Evolutionary conservation across 352 stramenopile species (phyloP), one percentile per base, ranked within the genome.

Genomic region (Globisporangium alternatum): DNA sequence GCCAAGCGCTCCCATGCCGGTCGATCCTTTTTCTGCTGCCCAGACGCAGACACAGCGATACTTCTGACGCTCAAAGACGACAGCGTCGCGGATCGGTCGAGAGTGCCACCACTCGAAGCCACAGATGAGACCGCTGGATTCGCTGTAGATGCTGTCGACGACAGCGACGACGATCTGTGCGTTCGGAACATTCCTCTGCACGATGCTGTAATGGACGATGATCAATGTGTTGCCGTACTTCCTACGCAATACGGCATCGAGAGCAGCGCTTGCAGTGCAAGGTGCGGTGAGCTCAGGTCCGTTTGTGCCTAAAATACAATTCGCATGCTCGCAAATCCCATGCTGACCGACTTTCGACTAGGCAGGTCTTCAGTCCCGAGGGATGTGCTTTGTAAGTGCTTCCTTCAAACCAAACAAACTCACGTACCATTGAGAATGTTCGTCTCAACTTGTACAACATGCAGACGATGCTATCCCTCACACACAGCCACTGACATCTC

Each of bases 1-100:
- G 62, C 57, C 53, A 67, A 28, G n/a, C 53, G 62, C 53, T 67
- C 53, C 62, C 62, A 67, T 22, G 52, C 53, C 13, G 62, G 53
- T 43, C 15, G 41, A 8, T 56, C 35, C n/a, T 52, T 56, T 3
- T 43, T 44, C 30, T 19, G 35, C 30, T 43, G 21, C 51, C 35
- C 19, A 17, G 3, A 19, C 21, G 22, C 19, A n/a, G 51, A 43
- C 30, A 39, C 15, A 39, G 51, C 30, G 6, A 43, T 22, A 31
- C 13, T 56, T 28, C 17, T 25, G 51, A 56, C 33, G 12, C 56
- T 62, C 22, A 62, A n/a, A 5, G 56, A 44, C n/a, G 56, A 55
- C 19, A 31, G 22, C 25, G 54, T 60, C 21, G 41, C 25, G 1
- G 56, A 54, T 10, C 28, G 41, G 17, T 62, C 12, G 43, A 35